phyloP scores from a whole-genome alignment of 2,329 filamentous ascomycete species.

The Fusarium begoniae region DNA sequence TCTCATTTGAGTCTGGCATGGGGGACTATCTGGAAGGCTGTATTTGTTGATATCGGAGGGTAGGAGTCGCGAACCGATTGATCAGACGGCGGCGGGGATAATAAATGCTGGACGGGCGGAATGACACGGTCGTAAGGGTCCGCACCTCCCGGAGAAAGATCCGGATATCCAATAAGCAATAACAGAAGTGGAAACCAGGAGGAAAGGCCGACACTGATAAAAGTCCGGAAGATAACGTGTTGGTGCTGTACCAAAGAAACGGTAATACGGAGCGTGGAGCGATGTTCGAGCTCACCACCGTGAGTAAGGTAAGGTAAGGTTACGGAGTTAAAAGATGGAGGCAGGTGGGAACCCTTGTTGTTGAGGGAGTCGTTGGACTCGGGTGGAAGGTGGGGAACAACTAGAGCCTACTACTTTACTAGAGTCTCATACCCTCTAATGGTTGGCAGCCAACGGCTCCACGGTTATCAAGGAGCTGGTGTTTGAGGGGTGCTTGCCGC shows the following conservation, averaged over 20 bases:
- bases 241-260: slow-evolving; percentile 8
- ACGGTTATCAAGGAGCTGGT: not conserved
- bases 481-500: slow-evolving; percentile 24
- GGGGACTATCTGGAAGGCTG: slow-evolving; percentile 4
- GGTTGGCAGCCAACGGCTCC: not conserved
- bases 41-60: slow-evolving; percentile 9
- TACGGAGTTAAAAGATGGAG: slow-evolving; percentile 28
- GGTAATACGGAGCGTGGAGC: slow-evolving; percentile 18
- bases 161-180: not conserved
- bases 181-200: not conserved
- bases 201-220: not conserved
- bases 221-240: slow-evolving; percentile 4
- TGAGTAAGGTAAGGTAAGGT: slow-evolving; percentile 2
- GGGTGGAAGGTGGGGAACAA: slow-evolving; percentile 4
- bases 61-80: slow-evolving; percentile 12
- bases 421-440: slow-evolving; percentile 1
- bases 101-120: not conserved
- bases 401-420: slow-evolving; percentile 1
- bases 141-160: slow-evolving; percentile 19
- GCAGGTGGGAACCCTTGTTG: slow-evolving; percentile 16
- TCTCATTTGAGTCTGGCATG: slow-evolving; percentile 52
- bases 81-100: slow-evolving; percentile 28
- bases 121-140: slow-evolving; percentile 14
- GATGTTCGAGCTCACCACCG: slow-evolving; percentile 4
- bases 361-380: slow-evolving; percentile 2